These are phyloP conservation scores for Kregervanrija delftensis DNA, from an alignment of 805 yeast species.

Conservation along the genomic window DNA sequence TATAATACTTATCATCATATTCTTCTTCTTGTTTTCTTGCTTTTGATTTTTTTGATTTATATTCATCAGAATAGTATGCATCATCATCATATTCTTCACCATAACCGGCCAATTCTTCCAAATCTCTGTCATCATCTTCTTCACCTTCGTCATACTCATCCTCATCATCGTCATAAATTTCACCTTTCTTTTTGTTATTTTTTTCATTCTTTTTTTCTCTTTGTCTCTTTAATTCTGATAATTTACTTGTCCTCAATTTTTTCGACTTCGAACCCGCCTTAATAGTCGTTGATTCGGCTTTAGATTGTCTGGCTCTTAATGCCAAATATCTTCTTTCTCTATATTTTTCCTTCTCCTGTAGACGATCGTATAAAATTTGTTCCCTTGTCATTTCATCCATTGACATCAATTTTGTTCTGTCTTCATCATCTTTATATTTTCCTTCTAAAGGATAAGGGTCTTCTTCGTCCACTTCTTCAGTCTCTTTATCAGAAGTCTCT, in stretches of 20 bases:
- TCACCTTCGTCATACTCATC: slow-evolving; percentile 28
- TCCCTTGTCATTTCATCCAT: slow-evolving; percentile 94
- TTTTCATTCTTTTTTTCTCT: slow-evolving; percentile 30
- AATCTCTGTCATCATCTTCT: slow-evolving; percentile 34
- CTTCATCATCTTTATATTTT: slow-evolving; percentile 77
- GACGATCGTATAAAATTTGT: slow-evolving; percentile 82
- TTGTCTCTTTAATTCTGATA: slow-evolving; percentile 30
- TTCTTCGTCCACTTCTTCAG: slow-evolving; percentile 33
- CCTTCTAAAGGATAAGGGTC: slow-evolving; percentile 95
- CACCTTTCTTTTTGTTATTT: slow-evolving; percentile 13
- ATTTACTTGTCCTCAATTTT: slow-evolving; percentile 27
- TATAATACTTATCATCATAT: slow-evolving; percentile 29
- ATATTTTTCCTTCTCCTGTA: slow-evolving; percentile 83
- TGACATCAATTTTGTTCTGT: slow-evolving; percentile 53
- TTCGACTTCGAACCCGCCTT: slow-evolving; percentile 21
- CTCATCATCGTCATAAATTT: slow-evolving; percentile 33
- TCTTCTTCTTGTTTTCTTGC: slow-evolving; percentile 38
- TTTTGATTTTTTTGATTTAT: slow-evolving; percentile 16
- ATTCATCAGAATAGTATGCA: slow-evolving; percentile 20
- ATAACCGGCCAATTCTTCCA: slow-evolving; percentile 29
- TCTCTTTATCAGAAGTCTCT: slow-evolving; percentile 26
- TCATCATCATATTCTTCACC: slow-evolving; percentile 32
- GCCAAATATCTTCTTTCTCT: slow-evolving; percentile 80
- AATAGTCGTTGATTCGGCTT: slow-evolving; percentile 30
- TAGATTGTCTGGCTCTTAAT: slow-evolving; percentile 64